Evolutionary conservation across 768 basidiomycete genomes (phyloP).

Genomic region (Chalciporus chontae): DNA sequence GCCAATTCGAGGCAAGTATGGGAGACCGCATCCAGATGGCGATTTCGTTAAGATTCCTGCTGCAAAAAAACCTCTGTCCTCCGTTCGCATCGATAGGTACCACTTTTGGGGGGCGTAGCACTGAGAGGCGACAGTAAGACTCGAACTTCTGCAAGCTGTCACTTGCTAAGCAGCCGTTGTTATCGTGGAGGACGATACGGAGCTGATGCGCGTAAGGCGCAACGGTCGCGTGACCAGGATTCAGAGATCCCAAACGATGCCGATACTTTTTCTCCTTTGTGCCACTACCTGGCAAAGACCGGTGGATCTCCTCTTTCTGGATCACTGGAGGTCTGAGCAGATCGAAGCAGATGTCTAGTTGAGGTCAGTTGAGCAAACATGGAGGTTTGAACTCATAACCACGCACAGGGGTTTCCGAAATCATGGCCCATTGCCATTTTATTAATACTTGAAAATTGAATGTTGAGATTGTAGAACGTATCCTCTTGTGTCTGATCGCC

Average conservation of each 20-base stretch:
- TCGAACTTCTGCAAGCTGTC: slow-evolving; percentile 47
- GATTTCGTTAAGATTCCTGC: slow-evolving; percentile 44
- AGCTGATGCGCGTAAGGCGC: slow-evolving; percentile 73
- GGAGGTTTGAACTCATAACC: neutral
- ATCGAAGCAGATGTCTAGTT: slow-evolving; percentile 65
- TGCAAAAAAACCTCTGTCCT: slow-evolving; percentile 47
- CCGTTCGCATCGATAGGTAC: slow-evolving; percentile 46
- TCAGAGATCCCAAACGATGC: slow-evolving; percentile 54
- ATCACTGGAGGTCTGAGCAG: slow-evolving; percentile 60
- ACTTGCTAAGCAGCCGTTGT: slow-evolving; percentile 32
- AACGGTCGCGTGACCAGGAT: slow-evolving; percentile 54
- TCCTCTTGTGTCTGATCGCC: slow-evolving; percentile 53
- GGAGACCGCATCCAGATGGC: slow-evolving; percentile 42
- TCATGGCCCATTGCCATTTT: slow-evolving; percentile 62
- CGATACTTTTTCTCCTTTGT: slow-evolving; percentile 43
- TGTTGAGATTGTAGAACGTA: slow-evolving; percentile 47
- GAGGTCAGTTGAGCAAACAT: neutral
- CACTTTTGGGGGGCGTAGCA: slow-evolving; percentile 35
- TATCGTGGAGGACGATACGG: slow-evolving; percentile 55
- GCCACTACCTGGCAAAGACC: slow-evolving; percentile 38
- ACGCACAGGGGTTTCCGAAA: slow-evolving; percentile 58
- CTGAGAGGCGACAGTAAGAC: slow-evolving; percentile 50
- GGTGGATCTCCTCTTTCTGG: slow-evolving; percentile 57
- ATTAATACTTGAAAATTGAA: slow-evolving; percentile 56
- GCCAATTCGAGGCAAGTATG: slow-evolving; percentile 42